Percentiles rank a stretch among this genome's conserved stretches.
Conservation (phyloP, 1,284 basidiomycete genomes). For the Ustilago loliicola region DNA sequence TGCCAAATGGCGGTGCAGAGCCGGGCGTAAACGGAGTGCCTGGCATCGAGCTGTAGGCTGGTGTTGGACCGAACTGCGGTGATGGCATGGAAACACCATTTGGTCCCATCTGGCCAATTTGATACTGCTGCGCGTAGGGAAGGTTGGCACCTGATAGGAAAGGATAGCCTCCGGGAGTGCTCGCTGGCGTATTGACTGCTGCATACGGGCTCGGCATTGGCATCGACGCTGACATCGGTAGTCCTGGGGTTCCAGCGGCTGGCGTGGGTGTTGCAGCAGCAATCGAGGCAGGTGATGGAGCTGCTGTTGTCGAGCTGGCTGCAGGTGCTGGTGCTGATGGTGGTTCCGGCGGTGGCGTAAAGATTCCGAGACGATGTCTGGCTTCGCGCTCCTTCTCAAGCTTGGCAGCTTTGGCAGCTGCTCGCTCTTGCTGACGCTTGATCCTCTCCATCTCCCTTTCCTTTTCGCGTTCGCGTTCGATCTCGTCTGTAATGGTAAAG, state of each 20-base stretch:
- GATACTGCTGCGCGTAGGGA: conserved; percentile 13
- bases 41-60: conserved; percentile 26
- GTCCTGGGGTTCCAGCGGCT: not conserved
- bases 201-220: conserved; percentile 21
- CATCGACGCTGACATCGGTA: conserved; percentile 12
- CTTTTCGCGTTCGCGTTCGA: conserved; percentile 47
- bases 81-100: conserved; percentile 29
- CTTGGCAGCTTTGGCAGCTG: conserved; percentile 47
- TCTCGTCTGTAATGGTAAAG: conserved; percentile 53
- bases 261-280: not conserved
- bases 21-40: conserved; percentile 10
- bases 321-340: conserved; percentile 14
- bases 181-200: conserved; percentile 24
- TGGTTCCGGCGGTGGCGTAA: conserved; percentile 34
- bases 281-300: conserved; percentile 6
- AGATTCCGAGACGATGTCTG: conserved; percentile 42
- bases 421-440: conserved; percentile 50
- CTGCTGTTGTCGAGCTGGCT: conserved; percentile 14
- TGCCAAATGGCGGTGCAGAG: conserved; percentile 15
- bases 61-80: conserved; percentile 12
- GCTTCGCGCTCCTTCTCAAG: conserved; percentile 48
- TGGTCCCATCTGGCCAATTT: conserved; percentile 11
- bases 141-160: conserved; percentile 23
- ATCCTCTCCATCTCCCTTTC: conserved; percentile 45
- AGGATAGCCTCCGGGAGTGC: conserved; percentile 33